phyloP scores from a whole-genome alignment of 495 filamentous ascomycete genomes.

The Apodospora peruviana region DNA sequence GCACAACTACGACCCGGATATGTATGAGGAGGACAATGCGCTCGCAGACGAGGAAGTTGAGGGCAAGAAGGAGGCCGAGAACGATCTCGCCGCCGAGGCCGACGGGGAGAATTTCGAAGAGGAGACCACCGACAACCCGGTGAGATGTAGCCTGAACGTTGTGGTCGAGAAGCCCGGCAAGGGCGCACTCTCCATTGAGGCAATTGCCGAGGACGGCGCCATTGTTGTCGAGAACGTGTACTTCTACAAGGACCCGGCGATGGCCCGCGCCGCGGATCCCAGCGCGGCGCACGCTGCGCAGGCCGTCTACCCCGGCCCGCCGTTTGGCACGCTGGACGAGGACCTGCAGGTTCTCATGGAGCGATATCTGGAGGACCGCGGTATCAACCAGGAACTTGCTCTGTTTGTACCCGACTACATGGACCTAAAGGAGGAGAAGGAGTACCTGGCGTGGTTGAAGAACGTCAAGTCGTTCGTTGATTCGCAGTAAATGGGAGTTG shows the following conservation, averaged over 20 bases:
- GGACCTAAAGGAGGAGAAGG: constrained; percentile 97
- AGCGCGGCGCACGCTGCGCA: constrained; percentile 49
- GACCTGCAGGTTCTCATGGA: constrained; percentile 89
- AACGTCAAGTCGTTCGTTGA: constrained; percentile 74
- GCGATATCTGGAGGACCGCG: constrained; percentile 90
- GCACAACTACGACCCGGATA: constrained; percentile 57
- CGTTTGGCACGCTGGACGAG: constrained; percentile 91
- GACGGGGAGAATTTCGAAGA: constrained; percentile 44
- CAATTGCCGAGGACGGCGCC: constrained; percentile 76
- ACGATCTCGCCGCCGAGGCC: constrained; percentile 35
- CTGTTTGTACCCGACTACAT: constrained; percentile 94
- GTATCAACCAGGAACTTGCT: constrained; percentile 80
- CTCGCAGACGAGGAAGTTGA: constrained; percentile 63
- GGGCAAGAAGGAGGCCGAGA: constrained; percentile 42
- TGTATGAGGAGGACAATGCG: constrained; percentile 49
- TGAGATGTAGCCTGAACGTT: constrained; percentile 80
- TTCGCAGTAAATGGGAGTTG: constrained; percentile 44
- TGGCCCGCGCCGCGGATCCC: constrained; percentile 52
- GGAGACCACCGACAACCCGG: constrained; percentile 51
- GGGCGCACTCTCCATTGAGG: constrained; percentile 83
- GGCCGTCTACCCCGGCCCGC: constrained; percentile 83
- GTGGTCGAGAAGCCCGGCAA: constrained; percentile 74
- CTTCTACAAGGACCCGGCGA: constrained; percentile 69
- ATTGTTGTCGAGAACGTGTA: constrained; percentile 89
- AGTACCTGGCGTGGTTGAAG: constrained; percentile 88